Evolutionary conservation across 495 filamentous ascomycete genomes (phyloP), one percentile per base, ranked within the genome.

Genomic region (Aspergillus haitiensis): DNA sequence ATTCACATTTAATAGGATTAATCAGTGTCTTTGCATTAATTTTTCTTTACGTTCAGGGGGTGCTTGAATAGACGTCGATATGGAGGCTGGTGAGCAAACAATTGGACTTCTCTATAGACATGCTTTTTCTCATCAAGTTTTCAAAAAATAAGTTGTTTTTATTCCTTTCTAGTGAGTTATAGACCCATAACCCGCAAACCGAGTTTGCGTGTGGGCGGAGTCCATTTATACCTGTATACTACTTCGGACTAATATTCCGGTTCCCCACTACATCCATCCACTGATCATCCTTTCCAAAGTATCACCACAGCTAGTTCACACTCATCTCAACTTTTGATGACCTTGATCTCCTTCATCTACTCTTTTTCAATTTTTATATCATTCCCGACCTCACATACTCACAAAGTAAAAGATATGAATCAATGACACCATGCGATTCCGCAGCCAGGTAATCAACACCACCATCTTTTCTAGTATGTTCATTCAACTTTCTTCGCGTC

Each of bases 381-480:
- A 10, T 40, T 40, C 37, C n/a, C 37, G 37, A 40, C 37, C 21
- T 27, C 3, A 27, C 21, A 27, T 27, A 27, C 21, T 27, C 21
- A 27, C 10, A 40, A 40, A 10, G 37, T 3, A 40, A 40, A 40
- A 40, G 37, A n/a, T 11, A 40, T 16, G 0, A 18, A 47, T 15
- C 55, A 13, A 37, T 13, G 32, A 15, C 15, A 52, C 12, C 45
- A 50, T 9, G n/a, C 42, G 11, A 56, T 94, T 94, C 79, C 87
- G 86, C 65, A 88, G 84, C 39, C 85, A 89, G 59, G 82, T 98
- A 56, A 80, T 82, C 67, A 95, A 96, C 64, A 86, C 92, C 56
- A 82, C 76, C 55, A 93, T 88, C 7, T 94, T 98, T 69, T 88
- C 87, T 45, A 96, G 93, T 95, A 74, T 66, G 81, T 72, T 3